A percentile compares a stretch with the other conserved stretches of the same genome.
phyloP scores from a whole-genome alignment of 202 grass and related monocot species.

The Panicum virgatum region DNA sequence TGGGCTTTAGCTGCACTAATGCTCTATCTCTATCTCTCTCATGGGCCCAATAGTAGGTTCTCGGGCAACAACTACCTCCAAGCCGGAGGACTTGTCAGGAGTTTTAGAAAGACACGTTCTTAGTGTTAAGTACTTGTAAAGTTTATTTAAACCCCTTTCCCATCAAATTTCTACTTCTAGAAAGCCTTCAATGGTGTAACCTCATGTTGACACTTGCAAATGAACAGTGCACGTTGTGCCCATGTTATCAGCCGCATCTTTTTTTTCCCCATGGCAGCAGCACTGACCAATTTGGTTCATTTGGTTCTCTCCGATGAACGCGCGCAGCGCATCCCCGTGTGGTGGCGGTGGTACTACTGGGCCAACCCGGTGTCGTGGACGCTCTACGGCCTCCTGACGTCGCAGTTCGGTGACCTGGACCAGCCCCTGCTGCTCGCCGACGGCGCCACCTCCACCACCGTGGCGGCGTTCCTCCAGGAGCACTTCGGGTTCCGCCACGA shows the following conservation, averaged over 20 bases:
- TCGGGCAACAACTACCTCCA: background rate
- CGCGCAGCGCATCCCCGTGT: conserved; percentile 73
- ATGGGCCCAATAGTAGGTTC: conserved; percentile 25
- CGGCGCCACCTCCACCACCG: conserved; percentile 52
- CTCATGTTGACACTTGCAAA: background rate
- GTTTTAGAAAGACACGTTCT: no score
- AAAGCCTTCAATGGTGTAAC: background rate
- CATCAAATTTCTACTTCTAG: background rate
- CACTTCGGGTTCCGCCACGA: conserved; percentile 89
- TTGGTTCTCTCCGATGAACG: no score
- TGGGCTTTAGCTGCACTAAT: conserved; percentile 36
- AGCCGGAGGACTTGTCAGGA: background rate
- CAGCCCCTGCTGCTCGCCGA: conserved; percentile 70
- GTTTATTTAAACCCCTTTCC: background rate
- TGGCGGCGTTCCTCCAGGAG: conserved; percentile 58
- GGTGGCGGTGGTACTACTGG: conserved; percentile 99
- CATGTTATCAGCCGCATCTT: background rate
- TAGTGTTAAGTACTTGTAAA: background rate
- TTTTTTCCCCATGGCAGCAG: no score
- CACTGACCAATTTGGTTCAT: no score
- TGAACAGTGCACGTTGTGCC: background rate
- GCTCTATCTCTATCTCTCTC: no score
- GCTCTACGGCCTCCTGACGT: conserved; percentile 85
- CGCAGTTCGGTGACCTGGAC: conserved; percentile 93
- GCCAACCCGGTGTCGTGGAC: conserved; percentile 92